Evolutionary conservation across 148 eudicot species (phyloP).

Genomic region (Persicaria tinctoria): DNA sequence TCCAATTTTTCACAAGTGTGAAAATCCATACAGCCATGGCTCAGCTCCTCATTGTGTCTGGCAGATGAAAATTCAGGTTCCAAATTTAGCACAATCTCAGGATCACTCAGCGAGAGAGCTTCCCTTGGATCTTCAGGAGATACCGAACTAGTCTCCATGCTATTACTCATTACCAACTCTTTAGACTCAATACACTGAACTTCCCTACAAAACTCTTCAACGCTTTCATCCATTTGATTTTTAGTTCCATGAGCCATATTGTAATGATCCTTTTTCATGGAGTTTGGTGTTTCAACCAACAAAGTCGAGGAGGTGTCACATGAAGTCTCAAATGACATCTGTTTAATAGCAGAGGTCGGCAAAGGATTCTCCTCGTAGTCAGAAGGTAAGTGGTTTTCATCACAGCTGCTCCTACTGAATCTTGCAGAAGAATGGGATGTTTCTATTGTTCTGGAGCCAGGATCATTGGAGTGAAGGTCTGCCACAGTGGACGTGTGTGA

Average conservation of each 20-base stretch:
- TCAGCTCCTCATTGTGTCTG: constrained; percentile 23
- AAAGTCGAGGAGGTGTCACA: constrained; percentile 22
- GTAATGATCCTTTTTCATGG: constrained; percentile 22
- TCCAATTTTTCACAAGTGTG: constrained; percentile 11
- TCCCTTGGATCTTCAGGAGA: constrained; percentile 23
- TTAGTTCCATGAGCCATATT: constrained; percentile 20
- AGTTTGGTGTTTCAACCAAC: constrained; percentile 15
- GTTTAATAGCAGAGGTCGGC: constrained; percentile 27
- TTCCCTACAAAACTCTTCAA: constrained; percentile 62
- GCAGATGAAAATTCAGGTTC: constrained; percentile 2
- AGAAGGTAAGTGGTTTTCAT: constrained; percentile 43
- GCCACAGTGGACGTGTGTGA: constrained; percentile 30
- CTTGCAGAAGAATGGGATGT: constrained; percentile 37
- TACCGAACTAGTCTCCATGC: constrained; percentile 15
- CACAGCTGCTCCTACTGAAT: constrained; percentile 55
- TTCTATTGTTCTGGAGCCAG: constrained; percentile 30
- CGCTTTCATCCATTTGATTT: constrained; percentile 26
- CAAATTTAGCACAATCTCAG: constrained; percentile 12
- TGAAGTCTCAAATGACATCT: constrained; percentile 23
- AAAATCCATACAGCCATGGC: constrained; percentile 14
- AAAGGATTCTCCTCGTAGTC: constrained; percentile 40
- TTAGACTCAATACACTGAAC: constrained; percentile 71
- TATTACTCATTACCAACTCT: constrained; percentile 19
- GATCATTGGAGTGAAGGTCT: constrained; percentile 31
- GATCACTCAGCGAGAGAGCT: constrained; percentile 14